Percentiles rank a stretch among this genome's conserved stretches.
These are phyloP conservation scores for Aureobasidium sp. DNA, from an alignment of 2,329 filamentous ascomycete species.

Conservation along the genomic window DNA sequence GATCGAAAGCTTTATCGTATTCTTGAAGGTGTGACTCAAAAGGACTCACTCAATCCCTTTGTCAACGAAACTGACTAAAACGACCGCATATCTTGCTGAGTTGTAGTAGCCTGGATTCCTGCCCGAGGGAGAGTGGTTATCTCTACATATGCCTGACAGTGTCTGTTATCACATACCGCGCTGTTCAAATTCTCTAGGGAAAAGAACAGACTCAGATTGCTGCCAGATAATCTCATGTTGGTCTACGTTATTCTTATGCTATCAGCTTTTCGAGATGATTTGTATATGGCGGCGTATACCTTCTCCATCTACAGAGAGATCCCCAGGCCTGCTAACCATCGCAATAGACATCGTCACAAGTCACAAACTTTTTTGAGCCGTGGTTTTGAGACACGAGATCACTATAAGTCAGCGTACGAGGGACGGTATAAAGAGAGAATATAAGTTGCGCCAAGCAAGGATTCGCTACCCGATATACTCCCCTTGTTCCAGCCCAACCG, in stretches of 20 bases:
- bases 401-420: background rate
- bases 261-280: background rate
- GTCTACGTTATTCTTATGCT: no score
- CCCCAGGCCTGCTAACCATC: background rate
- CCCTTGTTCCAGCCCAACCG: background rate
- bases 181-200: background rate
- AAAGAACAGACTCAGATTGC: no score
- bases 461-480: background rate
- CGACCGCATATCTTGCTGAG: background rate
- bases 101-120: background rate
- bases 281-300: background rate
- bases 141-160: background rate
- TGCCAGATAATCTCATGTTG: no score
- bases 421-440: background rate
- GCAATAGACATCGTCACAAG: background rate
- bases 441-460: background rate
- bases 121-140: background rate
- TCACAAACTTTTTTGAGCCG: background rate
- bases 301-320: background rate
- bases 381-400: background rate
- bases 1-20: background rate
- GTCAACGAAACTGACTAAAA: background rate
- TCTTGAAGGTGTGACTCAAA: background rate
- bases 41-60: background rate
- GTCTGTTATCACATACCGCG: background rate